Evolutionary conservation across 108 stramenopile genomes (phyloP).

Genomic region (Tribonema minus): DNA sequence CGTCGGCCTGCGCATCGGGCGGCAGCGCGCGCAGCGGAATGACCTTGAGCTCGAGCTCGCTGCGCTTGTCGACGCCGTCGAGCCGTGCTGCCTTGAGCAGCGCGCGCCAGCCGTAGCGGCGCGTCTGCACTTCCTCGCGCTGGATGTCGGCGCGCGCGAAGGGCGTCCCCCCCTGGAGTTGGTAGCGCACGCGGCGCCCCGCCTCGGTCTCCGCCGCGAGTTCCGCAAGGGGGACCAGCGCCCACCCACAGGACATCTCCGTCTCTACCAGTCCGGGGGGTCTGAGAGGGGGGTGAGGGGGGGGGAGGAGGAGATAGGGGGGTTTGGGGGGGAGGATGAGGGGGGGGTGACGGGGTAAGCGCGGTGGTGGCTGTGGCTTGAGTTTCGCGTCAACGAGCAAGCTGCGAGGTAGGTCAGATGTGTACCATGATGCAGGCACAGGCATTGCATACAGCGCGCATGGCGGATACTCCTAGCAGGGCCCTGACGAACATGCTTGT

Average conservation of each 20-base stretch:
- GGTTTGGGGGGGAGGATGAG: too few species aligned
- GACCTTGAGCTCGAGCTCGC: constrained; percentile 39
- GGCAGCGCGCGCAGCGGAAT: constrained; percentile 1
- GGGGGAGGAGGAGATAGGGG: too few species aligned
- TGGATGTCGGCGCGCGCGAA: constrained; percentile 34
- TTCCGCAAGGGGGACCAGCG: constrained; percentile 9
- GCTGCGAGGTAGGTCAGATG: too few species aligned
- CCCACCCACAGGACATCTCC: constrained; percentile 44
- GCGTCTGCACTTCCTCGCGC: constrained; percentile 36
- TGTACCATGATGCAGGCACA: too few species aligned
- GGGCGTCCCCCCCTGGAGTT: constrained; percentile 31
- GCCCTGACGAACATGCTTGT: too few species aligned
- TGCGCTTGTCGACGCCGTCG: constrained; percentile 30
- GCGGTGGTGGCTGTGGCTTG: too few species aligned
- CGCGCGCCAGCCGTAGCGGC: constrained; percentile 40
- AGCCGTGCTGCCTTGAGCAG: constrained; percentile 35
- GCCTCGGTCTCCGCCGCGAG: neutral
- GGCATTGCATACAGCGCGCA: too few species aligned
- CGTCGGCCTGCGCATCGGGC: constrained; percentile 7
- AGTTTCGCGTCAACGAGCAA: too few species aligned
- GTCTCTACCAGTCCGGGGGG: constrained; percentile 8
- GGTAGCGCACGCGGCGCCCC: constrained; percentile 16
- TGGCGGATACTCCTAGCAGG: too few species aligned
- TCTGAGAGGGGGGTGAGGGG: too few species aligned
- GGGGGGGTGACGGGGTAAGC: too few species aligned